These are phyloP conservation scores for Chlamydomonas sp. DNA, from an alignment of 139 green algal genomes.

Conservation along the genomic window DNA sequence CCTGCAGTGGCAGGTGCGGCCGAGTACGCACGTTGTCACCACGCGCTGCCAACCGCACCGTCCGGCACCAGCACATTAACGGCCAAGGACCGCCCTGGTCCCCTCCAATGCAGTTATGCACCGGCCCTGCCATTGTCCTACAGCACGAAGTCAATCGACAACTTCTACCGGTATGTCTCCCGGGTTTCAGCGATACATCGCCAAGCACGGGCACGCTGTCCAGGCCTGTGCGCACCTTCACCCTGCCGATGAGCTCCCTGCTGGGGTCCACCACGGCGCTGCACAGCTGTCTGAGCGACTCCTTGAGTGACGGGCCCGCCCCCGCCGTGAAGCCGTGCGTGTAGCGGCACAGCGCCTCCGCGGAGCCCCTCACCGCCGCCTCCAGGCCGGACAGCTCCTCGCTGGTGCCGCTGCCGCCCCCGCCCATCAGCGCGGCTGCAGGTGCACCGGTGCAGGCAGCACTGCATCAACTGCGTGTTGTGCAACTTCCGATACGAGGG, in stretches of 20 bases:
- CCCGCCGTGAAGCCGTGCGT: slow-evolving; percentile 8
- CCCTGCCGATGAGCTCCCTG: slow-evolving; percentile 3
- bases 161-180: too few relatives aligned
- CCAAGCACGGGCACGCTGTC: not conserved
- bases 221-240: not conserved
- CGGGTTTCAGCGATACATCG: too few relatives aligned
- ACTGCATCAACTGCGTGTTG: not conserved
- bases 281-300: slow-evolving; percentile 9
- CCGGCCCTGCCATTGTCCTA: too few relatives aligned
- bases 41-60: too few relatives aligned
- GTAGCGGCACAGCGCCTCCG: slow-evolving; percentile 2
- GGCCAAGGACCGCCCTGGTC: too few relatives aligned
- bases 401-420: too few relatives aligned
- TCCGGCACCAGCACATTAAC: too few relatives aligned
- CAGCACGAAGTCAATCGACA: too few relatives aligned
- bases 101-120: too few relatives aligned
- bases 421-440: not conserved
- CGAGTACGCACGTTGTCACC: not conserved
- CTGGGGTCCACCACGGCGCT: not conserved
- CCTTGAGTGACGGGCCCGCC: slow-evolving; percentile 3
- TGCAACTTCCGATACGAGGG: not conserved
- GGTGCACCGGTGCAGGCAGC: too few relatives aligned
- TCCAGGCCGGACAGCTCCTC: not conserved
- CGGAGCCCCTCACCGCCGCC: not conserved
- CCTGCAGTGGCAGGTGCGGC: not conserved